These are phyloP conservation scores for Lepidium aucheri DNA, from an alignment of 345 rosid genomes.

Conservation along the genomic window DNA sequence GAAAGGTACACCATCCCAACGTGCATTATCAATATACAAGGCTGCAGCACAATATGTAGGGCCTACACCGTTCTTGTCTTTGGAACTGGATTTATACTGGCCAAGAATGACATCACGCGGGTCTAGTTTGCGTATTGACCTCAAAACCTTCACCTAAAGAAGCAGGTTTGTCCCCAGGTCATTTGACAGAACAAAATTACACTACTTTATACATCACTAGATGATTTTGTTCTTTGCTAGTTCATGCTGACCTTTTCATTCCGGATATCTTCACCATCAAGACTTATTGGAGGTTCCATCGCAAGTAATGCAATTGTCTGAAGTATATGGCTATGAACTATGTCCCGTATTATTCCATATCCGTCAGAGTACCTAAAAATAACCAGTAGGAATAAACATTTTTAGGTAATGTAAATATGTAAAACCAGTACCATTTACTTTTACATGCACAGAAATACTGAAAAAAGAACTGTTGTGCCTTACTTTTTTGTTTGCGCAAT, in stretches of 20 bases:
- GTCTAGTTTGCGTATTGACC: constrained; percentile 48
- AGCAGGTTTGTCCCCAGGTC: background rate
- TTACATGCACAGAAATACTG: background rate
- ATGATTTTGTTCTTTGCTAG: background rate
- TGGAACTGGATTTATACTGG: constrained; percentile 48
- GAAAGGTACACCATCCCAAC: constrained; percentile 87
- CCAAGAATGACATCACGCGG: constrained; percentile 65
- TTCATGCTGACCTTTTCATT: constrained; percentile 52
- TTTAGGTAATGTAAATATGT: too few species aligned
- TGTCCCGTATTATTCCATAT: constrained; percentile 67
- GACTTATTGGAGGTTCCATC: constrained; percentile 80
- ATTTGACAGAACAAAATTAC: background rate
- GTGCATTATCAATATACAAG: constrained; percentile 65
- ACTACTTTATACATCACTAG: background rate
- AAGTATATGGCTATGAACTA: constrained; percentile 68
- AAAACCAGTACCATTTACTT: background rate
- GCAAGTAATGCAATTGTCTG: constrained; percentile 74
- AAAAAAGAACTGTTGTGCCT: background rate
- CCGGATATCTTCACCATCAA: constrained; percentile 73
- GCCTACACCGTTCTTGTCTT: constrained; percentile 34
- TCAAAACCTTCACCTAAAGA: constrained; percentile 64
- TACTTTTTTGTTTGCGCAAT: constrained; percentile 44
- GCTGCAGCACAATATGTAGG: constrained; percentile 72
- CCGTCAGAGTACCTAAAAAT: constrained; percentile 56
- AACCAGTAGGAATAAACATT: background rate